Conservation (phyloP, 169 alveolate species). For the Plasmodium relictum region DNA sequence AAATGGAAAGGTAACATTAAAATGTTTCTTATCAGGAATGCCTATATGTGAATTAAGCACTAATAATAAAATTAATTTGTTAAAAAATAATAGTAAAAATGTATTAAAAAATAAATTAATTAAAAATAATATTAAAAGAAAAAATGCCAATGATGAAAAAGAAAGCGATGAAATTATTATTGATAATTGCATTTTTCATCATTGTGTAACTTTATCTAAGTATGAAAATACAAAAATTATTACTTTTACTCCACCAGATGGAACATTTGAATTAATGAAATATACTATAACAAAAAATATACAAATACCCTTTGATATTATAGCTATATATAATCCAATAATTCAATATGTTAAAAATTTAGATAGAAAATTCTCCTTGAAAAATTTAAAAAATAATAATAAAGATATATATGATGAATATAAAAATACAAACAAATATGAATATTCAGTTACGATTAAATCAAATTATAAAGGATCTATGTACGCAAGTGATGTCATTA, state of each 20-base stretch:
- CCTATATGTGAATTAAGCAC: constrained; percentile 60
- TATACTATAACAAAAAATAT: constrained; percentile 64
- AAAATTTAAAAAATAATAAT: constrained; percentile 33
- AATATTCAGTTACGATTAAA: constrained; percentile 60
- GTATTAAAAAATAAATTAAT: background rate
- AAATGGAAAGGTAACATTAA: constrained; percentile 54
- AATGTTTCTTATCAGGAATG: constrained; percentile 62
- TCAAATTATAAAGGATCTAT: constrained; percentile 45
- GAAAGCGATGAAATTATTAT: constrained; percentile 31
- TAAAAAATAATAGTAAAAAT: constrained; percentile 22
- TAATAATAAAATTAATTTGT: constrained; percentile 34
- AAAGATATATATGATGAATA: constrained; percentile 33
- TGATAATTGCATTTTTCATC: constrained; percentile 69
- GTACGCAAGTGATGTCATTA: constrained; percentile 56
- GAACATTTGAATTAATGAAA: constrained; percentile 60
- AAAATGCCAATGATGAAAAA: constrained; percentile 25
- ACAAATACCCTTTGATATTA: constrained; percentile 71
- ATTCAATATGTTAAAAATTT: constrained; percentile 33
- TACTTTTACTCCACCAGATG: constrained; percentile 74
- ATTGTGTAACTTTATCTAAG: constrained; percentile 59
- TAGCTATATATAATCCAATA: constrained; percentile 63
- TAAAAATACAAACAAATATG: constrained; percentile 64
- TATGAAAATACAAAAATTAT: constrained; percentile 60
- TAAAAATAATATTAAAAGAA: constrained; percentile 16
- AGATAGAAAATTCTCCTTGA: constrained; percentile 48